Evolutionary conservation across 2,329 filamentous ascomycete species (phyloP), one percentile per base, ranked within the genome.

Genomic region (Lachnellula hyalina): DNA sequence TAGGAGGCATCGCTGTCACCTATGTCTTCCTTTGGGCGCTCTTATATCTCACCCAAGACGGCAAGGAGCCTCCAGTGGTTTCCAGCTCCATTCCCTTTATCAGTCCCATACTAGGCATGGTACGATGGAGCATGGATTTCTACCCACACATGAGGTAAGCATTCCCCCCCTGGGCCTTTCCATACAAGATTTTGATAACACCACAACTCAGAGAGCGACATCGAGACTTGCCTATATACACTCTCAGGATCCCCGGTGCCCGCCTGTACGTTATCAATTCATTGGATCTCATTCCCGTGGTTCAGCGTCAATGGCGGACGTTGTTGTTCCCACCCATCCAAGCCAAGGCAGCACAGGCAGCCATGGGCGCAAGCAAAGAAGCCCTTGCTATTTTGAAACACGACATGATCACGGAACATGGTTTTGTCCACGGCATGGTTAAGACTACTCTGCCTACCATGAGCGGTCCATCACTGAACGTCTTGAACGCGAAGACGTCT

Each of bases 1-100:
- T 40, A 15, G 47, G 34, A 38, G 19, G 21, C 19, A 32, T 50
- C 12, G 32, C 21, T 9, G 52, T 41, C 25, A 41, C 47, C 5
- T 54, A 51, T 51, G 34, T 47, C 38, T 54, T 54, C 23, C 32
- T 51, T n/a, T 5, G n/a, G 12, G 47, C 47, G 17, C 21, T 54
- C 34, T 34, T 51, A 19, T 23, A 17, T 34, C 17, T 54, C 23
- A 54, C 40, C 6, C 52, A 54, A 51, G 42, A 47, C 17, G 5
- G 15, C 4, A 54, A 47, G 12, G 52, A 54, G 21, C 52, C 47
- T n/a, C 47, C 52, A 36, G 12, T 38, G 17, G 42, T 54, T 5
- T 40, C 47, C 19, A 51, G 11, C 23, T 40, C 42, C 9, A 51
- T 54, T 34, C 47, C 47, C 4, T 54, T 51, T 38, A n/a, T 54